Evolutionary conservation across 148 eudicot genomes (phyloP), one percentile per base, ranked within the genome.

Genomic region (Nyssa sinensis): DNA sequence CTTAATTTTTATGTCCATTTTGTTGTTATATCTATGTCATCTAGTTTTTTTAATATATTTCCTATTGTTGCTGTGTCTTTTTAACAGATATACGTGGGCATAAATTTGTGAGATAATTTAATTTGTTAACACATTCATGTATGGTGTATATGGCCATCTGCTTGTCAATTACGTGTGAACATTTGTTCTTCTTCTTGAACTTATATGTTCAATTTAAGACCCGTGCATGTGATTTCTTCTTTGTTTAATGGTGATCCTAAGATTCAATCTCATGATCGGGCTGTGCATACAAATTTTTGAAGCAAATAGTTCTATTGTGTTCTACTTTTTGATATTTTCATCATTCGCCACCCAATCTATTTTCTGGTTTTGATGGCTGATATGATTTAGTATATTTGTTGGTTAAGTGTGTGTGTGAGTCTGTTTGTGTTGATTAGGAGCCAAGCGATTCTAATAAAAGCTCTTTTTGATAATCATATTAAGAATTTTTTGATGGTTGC

Each of bases 181-280:
- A 4, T 71, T 59, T 14, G 55, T 24, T 7, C 14, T 19, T 47
- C 21, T 5, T 69, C 4, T 44, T 44, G 51, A 7, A 23, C 7
- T 74, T 12, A 25, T 57, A 25, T 71, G n/a, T 70, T 59, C 47
- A 32, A 34, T 69, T n/a, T 23, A 33, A 57, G 30, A 55, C 32
- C 31, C 24, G 1, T 5, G 21, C 27, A 24, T 0, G 6, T 32
- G 8, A 14, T 70, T 33, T 58, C 31, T 32, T 24, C 12, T 57
- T 23, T 32, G 49, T 6, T 70, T 32, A 53, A 28, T 51, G 49
- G 25, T 12, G 31, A 16, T 57, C 49, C 23, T 4, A 2, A 23
- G 27, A 29, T 57, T 21, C 17, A 12, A 33, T 33, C 51, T 44
- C 51, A 44, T 44, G 51, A 44, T 44, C 6, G 17, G 51, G 17